phyloP scores from a whole-genome alignment of 2,329 filamentous ascomycete species.

The Penicillium griseofulvum region DNA sequence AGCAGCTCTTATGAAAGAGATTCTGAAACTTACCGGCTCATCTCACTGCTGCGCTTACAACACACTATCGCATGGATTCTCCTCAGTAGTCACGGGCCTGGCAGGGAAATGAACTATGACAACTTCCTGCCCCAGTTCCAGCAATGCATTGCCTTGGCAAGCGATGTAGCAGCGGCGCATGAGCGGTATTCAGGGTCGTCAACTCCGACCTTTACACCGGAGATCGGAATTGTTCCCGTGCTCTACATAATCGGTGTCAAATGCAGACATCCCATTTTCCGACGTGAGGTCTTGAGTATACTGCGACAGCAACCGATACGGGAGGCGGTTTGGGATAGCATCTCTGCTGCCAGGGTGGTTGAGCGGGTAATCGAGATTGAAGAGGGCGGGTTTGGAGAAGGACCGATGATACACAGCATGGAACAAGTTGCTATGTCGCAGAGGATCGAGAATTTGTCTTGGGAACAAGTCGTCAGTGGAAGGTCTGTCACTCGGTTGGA shows the following conservation, averaged over 20 bases:
- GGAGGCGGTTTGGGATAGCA: conserved; percentile 39
- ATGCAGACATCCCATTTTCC: conserved; percentile 35
- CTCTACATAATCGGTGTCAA: conserved; percentile 39
- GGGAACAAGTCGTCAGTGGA: conserved; percentile 9
- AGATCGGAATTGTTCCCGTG: conserved; percentile 33
- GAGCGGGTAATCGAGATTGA: conserved; percentile 40
- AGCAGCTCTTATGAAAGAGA: conserved; percentile 3
- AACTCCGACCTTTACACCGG: conserved; percentile 34
- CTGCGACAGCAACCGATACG: conserved; percentile 18
- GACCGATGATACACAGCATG: conserved; percentile 21
- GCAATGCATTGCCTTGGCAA: conserved; percentile 12
- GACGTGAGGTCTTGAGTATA: conserved; percentile 30
- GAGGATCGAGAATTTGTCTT: conserved; percentile 33
- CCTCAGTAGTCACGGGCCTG: conserved; percentile 24
- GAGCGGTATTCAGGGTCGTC: conserved; percentile 18
- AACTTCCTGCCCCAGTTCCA: conserved; percentile 15
- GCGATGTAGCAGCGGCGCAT: conserved; percentile 8
- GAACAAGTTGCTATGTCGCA: conserved; percentile 27
- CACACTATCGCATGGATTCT: conserved; percentile 29
- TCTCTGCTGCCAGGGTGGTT: conserved; percentile 27
- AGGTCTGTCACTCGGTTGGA: conserved; percentile 25
- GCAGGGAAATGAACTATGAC: conserved; percentile 18
- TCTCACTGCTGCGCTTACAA: conserved; percentile 34
- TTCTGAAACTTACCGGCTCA: conserved; percentile 14
- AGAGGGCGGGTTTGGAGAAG: conserved; percentile 23